Evolutionary conservation across 2,329 filamentous ascomycete species (phyloP).

Genomic region (Clonostachys chloroleuca): DNA sequence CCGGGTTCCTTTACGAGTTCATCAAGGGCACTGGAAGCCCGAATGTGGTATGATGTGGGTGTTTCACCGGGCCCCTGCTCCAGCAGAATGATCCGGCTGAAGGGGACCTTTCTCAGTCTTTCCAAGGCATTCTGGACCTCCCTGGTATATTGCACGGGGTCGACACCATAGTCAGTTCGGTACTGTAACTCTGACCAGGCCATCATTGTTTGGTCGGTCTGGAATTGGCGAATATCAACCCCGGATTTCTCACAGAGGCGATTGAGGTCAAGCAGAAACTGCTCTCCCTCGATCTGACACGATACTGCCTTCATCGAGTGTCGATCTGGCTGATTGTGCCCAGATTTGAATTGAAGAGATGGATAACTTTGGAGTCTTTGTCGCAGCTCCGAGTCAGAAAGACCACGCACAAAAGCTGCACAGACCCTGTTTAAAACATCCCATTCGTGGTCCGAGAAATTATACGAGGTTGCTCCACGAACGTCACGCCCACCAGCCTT

Average conservation of each 20-base stretch:
- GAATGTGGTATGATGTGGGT: conserved; percentile 40
- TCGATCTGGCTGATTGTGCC: conserved; percentile 16
- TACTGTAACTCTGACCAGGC: conserved; percentile 36
- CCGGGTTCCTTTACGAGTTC: background rate
- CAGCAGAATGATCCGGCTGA: conserved; percentile 47
- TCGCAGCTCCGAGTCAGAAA: conserved; percentile 40
- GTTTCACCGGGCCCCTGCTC: conserved; percentile 50
- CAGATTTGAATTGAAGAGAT: conserved; percentile 36
- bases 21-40: conserved; percentile 22
- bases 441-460: conserved; percentile 38
- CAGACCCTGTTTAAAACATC: conserved; percentile 46
- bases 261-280: conserved; percentile 36
- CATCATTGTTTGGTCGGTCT: conserved; percentile 28
- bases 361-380: conserved; percentile 36
- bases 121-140: conserved; percentile 44
- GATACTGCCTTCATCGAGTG: conserved; percentile 50
- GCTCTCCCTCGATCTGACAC: conserved; percentile 53
- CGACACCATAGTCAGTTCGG: conserved; percentile 30
- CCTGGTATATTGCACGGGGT: conserved; percentile 46
- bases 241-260: conserved; percentile 18
- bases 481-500: conserved; percentile 45
- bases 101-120: conserved; percentile 43
- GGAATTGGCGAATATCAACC: conserved; percentile 2
- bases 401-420: conserved; percentile 48
- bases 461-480: conserved; percentile 36